Conservation (phyloP, 2,329 filamentous ascomycete species). For the Calcarisporium arbuscula region DNA sequence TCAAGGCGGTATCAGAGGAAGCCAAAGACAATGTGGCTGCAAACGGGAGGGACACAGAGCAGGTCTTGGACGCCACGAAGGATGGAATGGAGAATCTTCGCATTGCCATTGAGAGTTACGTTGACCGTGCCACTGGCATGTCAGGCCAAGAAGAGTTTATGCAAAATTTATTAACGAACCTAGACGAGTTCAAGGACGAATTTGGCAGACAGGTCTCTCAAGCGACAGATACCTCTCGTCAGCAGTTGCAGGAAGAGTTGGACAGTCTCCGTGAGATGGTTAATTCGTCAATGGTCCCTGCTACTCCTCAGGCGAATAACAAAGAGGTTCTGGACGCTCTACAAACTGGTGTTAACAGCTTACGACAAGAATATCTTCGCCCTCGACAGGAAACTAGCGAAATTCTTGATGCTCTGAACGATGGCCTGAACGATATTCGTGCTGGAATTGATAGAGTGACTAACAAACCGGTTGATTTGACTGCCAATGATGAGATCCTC, state of each 20-base stretch:
- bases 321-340: constrained; percentile 67
- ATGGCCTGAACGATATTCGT: constrained; percentile 74
- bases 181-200: constrained; percentile 62
- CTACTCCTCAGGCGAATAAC: constrained; percentile 40
- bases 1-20: constrained; percentile 54
- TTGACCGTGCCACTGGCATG: constrained; percentile 64
- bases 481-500: constrained; percentile 81
- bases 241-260: constrained; percentile 74
- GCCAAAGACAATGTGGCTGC: constrained; percentile 73
- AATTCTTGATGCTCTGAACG: constrained; percentile 82
- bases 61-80: constrained; percentile 80
- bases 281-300: constrained; percentile 60
- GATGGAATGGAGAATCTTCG: constrained; percentile 80
- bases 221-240: constrained; percentile 40
- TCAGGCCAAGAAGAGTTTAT: constrained; percentile 73
- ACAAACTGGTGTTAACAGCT: constrained; percentile 63
- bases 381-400: constrained; percentile 70
- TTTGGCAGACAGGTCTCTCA: constrained; percentile 55
- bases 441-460: constrained; percentile 69
- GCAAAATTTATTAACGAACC: constrained; percentile 56
- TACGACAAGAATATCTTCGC: constrained; percentile 68
- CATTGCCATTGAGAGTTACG: constrained; percentile 72
- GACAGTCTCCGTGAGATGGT: constrained; percentile 75
- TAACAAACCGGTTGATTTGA: constrained; percentile 76
- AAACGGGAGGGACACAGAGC: constrained; percentile 76